Evolutionary conservation across 2,329 filamentous ascomycete species (phyloP), one percentile per base, ranked within the genome.

Genomic region (Alternaria ventricosa): DNA sequence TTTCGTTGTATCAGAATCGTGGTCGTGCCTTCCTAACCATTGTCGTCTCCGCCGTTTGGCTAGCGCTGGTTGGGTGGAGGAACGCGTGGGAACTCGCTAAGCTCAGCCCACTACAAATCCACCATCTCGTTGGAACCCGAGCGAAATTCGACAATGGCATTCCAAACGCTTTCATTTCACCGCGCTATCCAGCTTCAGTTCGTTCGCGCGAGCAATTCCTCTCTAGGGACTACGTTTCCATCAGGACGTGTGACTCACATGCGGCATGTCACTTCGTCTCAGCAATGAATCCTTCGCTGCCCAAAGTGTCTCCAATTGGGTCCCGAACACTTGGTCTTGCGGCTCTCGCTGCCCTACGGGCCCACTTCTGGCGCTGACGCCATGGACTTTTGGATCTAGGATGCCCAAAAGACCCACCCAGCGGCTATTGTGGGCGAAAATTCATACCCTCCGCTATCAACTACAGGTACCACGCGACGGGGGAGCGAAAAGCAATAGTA

Each of bases 331-430:
- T 57, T 51, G 56, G 53, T 55, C 58, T 64, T 66, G 68, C 64
- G 68, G 69, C 69, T 72, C 70, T 70, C 57, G 67, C 69, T 73
- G 71, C 71, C 71, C 66, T 73, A 71, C 64, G 63, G 70, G 57
- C 67, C 71, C 71, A 74, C 71, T 55, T 70, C 46, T 65, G 61
- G 68, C 67, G 57, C 60, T 66, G 65, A 62, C 54, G 63, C 67
- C 53, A 49, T 49, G 60, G 54, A 64, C 64, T 62, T 60, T 49
- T 62, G 53, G 60, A 53, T 62, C 63, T 67, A 66, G 53, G 50
- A 69, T 69, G 65, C 67, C 71, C 70, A 71, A 72, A 25, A 28
- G 69, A 64, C 68, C 70, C 70, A 71, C 68, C 61, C 60, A 58
- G 71, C 71, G 70, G 68, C 68, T 73, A 70, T 64, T 57, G 53